phyloP scores from a whole-genome alignment of 257 asterid genomes.

The Apocynum venetum region DNA sequence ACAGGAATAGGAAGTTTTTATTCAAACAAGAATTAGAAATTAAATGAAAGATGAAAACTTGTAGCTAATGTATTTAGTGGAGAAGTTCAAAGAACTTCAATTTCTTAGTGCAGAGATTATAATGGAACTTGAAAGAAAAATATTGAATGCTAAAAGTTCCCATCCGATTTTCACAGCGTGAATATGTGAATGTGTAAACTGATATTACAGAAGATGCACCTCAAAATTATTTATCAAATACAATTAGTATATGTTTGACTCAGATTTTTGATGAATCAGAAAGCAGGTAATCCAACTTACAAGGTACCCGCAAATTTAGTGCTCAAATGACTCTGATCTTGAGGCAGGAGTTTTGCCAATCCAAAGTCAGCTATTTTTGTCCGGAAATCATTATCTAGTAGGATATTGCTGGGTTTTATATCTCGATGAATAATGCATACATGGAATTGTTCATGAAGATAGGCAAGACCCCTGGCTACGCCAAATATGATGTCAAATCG shows the following conservation, averaged over 20 bases:
- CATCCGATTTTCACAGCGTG: background rate
- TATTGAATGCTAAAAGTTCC: background rate
- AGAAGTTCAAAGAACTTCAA: too few species aligned
- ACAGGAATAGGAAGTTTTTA: too few species aligned
- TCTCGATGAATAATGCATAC: conserved; percentile 74
- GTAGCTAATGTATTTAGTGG: too few species aligned
- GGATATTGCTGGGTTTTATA: conserved; percentile 67
- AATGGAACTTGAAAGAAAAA: background rate
- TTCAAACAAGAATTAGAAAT: too few species aligned
- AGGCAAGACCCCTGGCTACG: conserved; percentile 70
- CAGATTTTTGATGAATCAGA: background rate
- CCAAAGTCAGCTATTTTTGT: conserved; percentile 85
- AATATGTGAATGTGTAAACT: background rate
- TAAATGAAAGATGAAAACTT: too few species aligned
- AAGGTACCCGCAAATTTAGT: conserved; percentile 88
- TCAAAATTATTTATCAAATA: background rate
- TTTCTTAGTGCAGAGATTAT: too few species aligned
- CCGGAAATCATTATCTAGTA: conserved; percentile 57
- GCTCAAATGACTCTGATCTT: conserved; percentile 69
- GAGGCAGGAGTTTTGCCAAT: conserved; percentile 70
- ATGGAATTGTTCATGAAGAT: conserved; percentile 73
- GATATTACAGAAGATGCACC: background rate
- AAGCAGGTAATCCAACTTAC: conserved; percentile 34
- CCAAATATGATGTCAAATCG: conserved; percentile 67
- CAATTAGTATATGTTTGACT: too few species aligned